Percentiles rank a stretch among this genome's conserved stretches.
phyloP scores from a whole-genome alignment of 2,329 filamentous ascomycete genomes.

The Nigrograna mackinnonii region DNA sequence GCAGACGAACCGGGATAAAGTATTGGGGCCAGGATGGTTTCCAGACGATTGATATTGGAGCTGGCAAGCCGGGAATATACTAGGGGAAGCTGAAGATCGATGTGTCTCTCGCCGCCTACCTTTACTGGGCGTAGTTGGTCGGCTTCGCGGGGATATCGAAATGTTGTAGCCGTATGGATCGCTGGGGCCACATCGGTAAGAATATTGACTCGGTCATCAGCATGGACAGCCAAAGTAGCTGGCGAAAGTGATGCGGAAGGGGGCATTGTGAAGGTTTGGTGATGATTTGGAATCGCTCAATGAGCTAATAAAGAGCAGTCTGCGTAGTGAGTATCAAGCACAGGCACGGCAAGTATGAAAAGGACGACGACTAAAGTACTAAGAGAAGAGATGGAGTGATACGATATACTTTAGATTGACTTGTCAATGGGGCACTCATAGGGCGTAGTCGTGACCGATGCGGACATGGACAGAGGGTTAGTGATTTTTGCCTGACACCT shows the following conservation, averaged over 20 bases:
- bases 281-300: no score
- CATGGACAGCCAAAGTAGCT: conserved; percentile 77
- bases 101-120: conserved; percentile 51
- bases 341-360: no score
- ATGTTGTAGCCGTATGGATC: conserved; percentile 90
- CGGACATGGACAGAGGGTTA: no score
- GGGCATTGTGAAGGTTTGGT: conserved; percentile 11
- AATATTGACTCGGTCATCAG: conserved; percentile 75
- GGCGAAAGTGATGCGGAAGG: conserved; percentile 46
- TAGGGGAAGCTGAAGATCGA: conserved; percentile 31
- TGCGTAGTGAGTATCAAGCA: no score
- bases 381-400: no score
- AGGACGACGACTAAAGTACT: no score
- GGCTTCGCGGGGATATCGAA: conserved; percentile 76
- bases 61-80: conserved; percentile 81
- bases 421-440: no score
- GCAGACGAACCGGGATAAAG: conserved; percentile 56
- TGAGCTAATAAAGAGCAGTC: no score
- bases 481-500: no score
- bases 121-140: conserved; percentile 60
- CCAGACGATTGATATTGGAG: conserved; percentile 83
- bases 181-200: conserved; percentile 84
- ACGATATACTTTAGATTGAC: no score
- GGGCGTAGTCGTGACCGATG: no score
- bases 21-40: conserved; percentile 76